Conservation (phyloP, 2,329 filamentous ascomycete genomes). For the Bretziella fagacearum region DNA sequence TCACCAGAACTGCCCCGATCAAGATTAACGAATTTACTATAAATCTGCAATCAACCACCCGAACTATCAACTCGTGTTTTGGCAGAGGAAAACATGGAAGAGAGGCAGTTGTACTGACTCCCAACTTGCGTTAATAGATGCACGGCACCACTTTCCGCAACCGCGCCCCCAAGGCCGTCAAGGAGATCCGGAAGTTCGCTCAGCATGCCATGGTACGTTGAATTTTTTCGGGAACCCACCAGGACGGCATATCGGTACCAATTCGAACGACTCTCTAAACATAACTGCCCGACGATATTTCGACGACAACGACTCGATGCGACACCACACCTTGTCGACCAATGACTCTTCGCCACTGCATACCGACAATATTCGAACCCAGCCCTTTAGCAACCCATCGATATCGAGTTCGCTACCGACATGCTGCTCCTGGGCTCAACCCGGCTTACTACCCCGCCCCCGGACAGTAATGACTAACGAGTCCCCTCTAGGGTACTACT, state of each 20-base stretch:
- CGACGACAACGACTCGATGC: neutral
- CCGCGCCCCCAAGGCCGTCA: constrained; percentile 93
- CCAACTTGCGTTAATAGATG: constrained; percentile 42
- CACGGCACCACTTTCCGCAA: constrained; percentile 99
- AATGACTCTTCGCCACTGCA: neutral
- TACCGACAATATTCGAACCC: neutral
- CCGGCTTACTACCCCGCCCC: neutral
- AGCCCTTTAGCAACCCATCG: neutral
- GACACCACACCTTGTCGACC: neutral
- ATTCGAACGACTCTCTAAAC: neutral
- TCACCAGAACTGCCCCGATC: constrained; percentile 15
- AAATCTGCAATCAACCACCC: no score
- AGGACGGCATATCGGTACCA: constrained; percentile 8
- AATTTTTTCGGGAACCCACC: constrained; percentile 6
- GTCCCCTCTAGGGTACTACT: constrained; percentile 56
- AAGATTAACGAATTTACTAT: neutral
- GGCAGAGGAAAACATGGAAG: neutral
- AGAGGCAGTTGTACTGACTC: constrained; percentile 21
- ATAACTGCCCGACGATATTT: neutral
- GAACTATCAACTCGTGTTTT: neutral
- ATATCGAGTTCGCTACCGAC: neutral
- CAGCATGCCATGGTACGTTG: constrained; percentile 80
- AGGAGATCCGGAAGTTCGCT: constrained; percentile 97
- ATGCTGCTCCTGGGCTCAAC: neutral
- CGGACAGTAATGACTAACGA: neutral